Base-by-base conservation (phyloP, 2,329 filamentous ascomycete species). In the Penicillium oxalicum region DNA sequence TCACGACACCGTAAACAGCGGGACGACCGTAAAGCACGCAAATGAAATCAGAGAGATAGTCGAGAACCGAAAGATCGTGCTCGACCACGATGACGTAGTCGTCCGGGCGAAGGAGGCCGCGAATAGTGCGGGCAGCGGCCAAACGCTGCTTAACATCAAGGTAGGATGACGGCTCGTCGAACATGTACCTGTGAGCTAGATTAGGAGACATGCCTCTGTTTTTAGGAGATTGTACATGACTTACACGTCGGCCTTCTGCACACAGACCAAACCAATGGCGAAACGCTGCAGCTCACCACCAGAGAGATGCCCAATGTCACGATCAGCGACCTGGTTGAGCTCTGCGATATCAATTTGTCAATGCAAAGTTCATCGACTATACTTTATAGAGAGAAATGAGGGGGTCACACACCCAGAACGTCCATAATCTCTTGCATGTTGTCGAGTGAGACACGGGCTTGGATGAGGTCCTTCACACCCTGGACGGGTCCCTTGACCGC, bases 81-180 rank as follows among this genome's bases (percentile, higher is more conserved):
- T 98, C 93, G 62, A 98, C 93, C 54, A 96, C 91, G 62, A 98
- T 97, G 64, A 98, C 88, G 68, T 97, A 98, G 75, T 95, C 88
- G 62, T 96, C 82, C 40, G 89, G 83, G 41, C 88, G 82, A 47
- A 96, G 81, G 43, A 98, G 83, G 55, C 88, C 91, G 58, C 93
- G 90, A 63, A 98, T 97, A 61, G 95, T 88, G 61, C 86, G 83
- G 61, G 89, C 91, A 55, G 94, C 93, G 60, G 86, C 87, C 59
- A 98, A 77, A 84, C 93, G 88, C 75, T 98, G 93, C 81, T 97
- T 97, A 68, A 98, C 93, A 86, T 98, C 94, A 50, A 98, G 82
- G 73, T 96, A 98, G 34, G 93, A 98, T 36, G 91, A 97, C 13
- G 94, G 94, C 77, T 98, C 93, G 72, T 98, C 93, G 65, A 98